Evolutionary conservation across 352 stramenopile species (phyloP).

Genomic region (Phytophthora fragariaefolia): DNA sequence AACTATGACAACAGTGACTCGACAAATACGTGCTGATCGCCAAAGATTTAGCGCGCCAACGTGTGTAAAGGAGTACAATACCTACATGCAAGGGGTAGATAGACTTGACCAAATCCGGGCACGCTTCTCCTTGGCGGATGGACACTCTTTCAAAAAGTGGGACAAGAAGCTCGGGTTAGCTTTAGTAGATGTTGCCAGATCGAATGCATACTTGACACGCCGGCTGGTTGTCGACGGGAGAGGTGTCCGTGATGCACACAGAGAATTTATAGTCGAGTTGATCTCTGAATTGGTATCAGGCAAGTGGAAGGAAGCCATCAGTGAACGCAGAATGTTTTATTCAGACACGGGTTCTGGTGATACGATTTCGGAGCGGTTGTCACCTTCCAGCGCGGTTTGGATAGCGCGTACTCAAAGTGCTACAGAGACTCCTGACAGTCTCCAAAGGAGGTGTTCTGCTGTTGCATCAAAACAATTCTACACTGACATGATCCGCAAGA

Average conservation of each 20-base stretch:
- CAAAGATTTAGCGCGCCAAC: constrained; percentile 21
- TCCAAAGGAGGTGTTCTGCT: constrained; percentile 1
- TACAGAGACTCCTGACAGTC: neutral
- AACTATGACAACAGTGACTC: constrained; percentile 23
- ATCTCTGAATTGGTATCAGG: constrained; percentile 1
- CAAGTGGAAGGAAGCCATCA: constrained; percentile 4
- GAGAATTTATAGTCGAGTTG: neutral
- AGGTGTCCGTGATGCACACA: neutral
- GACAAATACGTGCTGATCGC: constrained; percentile 12
- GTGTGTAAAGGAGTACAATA: constrained; percentile 37
- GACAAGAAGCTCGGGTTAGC: constrained; percentile 34
- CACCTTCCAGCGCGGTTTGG: neutral
- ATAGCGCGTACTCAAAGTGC: neutral
- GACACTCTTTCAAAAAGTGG: constrained; percentile 43
- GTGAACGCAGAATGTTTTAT: constrained; percentile 9
- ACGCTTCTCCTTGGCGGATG: constrained; percentile 36
- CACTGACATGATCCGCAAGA: constrained; percentile 5
- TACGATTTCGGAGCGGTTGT: neutral
- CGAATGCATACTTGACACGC: constrained; percentile 32
- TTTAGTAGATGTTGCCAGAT: constrained; percentile 27
- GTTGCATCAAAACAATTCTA: constrained; percentile 8
- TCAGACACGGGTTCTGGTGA: neutral
- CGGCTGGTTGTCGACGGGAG: neutral
- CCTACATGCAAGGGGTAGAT: constrained; percentile 43
- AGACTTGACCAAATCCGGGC: constrained; percentile 33